A percentile compares a stretch with the other conserved stretches of the same genome.
These are phyloP conservation scores for Brassica juncea DNA, from an alignment of 345 rosid species.

Conservation along the genomic window DNA sequence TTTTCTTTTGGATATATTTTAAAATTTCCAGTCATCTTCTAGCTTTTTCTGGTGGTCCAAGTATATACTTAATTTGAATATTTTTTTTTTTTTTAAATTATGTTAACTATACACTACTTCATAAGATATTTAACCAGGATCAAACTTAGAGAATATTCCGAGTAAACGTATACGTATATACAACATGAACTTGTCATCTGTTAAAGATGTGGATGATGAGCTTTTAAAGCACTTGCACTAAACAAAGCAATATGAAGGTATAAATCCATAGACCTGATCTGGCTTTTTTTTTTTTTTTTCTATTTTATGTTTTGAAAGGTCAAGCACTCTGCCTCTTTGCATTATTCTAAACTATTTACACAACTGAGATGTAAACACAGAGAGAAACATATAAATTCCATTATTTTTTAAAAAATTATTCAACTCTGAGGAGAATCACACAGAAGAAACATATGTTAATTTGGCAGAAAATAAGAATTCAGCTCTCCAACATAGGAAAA, in stretches of 20 bases:
- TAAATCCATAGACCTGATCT: not conserved
- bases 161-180: slow-evolving; percentile 5
- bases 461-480: no score
- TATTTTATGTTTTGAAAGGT: not conserved
- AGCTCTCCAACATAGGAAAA: not conserved
- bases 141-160: slow-evolving; percentile 21
- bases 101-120: not conserved
- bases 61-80: not conserved
- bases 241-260: slow-evolving; percentile 1
- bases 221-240: not conserved
- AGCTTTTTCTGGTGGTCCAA: not conserved
- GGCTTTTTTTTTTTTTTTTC: not conserved
- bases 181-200: slow-evolving; percentile 2
- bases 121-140: not conserved
- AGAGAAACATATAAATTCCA: not conserved
- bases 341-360: not conserved
- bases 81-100: not conserved
- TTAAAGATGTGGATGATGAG: not conserved
- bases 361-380: not conserved
- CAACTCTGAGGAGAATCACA: not conserved
- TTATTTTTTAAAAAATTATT: not conserved
- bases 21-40: not conserved
- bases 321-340: not conserved
- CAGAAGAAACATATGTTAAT: not conserved
- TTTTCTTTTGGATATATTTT: slow-evolving; percentile 18